phyloP scores from a whole-genome alignment of 352 stramenopile species.

The Phytophthora pisi region DNA sequence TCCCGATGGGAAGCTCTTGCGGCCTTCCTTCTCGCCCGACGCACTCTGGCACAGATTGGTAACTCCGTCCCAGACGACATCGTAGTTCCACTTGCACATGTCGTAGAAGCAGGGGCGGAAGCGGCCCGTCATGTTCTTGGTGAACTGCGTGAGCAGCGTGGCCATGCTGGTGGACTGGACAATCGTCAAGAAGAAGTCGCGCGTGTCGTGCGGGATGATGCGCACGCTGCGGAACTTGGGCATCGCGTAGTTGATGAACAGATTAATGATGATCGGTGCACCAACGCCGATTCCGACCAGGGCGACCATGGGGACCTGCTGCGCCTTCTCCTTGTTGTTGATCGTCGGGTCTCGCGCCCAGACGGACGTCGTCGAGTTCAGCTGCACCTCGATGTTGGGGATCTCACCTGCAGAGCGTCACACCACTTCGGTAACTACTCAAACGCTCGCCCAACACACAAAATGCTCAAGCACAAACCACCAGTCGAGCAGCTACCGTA shows the following conservation, averaged over 20 bases:
- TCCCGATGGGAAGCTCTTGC: conserved; percentile 85
- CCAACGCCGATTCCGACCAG: conserved; percentile 43
- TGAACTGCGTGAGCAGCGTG: conserved; percentile 75
- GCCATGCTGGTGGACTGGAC: conserved; percentile 64
- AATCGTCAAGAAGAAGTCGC: conserved; percentile 78
- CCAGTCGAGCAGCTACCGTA: not conserved
- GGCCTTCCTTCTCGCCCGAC: conserved; percentile 70
- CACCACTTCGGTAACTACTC: conserved; percentile 18
- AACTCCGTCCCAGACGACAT: conserved; percentile 72
- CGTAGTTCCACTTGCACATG: conserved; percentile 84
- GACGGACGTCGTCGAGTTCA: conserved; percentile 50
- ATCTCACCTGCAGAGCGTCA: conserved; percentile 49
- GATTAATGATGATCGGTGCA: conserved; percentile 56
- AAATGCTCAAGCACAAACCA: not conserved
- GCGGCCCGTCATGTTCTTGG: conserved; percentile 79
- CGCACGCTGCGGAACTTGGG: conserved; percentile 59
- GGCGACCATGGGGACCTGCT: conserved; percentile 69
- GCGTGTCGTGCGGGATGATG: conserved; percentile 77
- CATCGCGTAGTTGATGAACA: conserved; percentile 70
- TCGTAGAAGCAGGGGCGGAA: conserved; percentile 86
- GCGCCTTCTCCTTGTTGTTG: conserved; percentile 55
- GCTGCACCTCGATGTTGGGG: conserved; percentile 52
- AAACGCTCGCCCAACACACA: conserved; percentile 6
- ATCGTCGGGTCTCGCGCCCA: conserved; percentile 65
- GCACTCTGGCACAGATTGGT: conserved; percentile 67